Conservation (phyloP, 805 yeast species). For the Yarrowia sp. region DNA sequence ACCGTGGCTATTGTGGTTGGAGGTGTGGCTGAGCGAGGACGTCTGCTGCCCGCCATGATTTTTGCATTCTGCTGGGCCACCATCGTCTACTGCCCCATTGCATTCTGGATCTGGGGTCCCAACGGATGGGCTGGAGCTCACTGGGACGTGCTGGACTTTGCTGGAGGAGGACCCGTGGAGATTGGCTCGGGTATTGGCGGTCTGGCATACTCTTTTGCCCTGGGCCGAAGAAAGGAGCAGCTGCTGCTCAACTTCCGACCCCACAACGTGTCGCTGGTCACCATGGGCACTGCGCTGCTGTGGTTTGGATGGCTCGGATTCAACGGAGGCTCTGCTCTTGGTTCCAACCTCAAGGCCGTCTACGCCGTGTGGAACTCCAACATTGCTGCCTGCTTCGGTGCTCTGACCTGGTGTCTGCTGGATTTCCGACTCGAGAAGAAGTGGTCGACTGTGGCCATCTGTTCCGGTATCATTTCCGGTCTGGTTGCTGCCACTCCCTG, state of each 20-base stretch:
- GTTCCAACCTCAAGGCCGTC: slow-evolving; percentile 78
- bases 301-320: slow-evolving; percentile 98
- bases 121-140: slow-evolving; percentile 85
- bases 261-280: slow-evolving; percentile 88
- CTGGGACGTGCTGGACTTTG: slow-evolving; percentile 93
- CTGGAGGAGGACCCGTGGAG: slow-evolving; percentile 98
- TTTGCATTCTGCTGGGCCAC: slow-evolving; percentile 88
- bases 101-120: slow-evolving; percentile 91
- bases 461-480: slow-evolving; percentile 95
- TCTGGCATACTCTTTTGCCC: slow-evolving; percentile 51
- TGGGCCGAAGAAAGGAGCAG: slow-evolving; percentile 71
- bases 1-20: slow-evolving; percentile 90
- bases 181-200: slow-evolving; percentile 89
- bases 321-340: slow-evolving; percentile 85
- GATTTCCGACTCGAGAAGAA: slow-evolving; percentile 86
- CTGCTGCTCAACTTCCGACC: slow-evolving; percentile 87
- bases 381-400: slow-evolving; percentile 85
- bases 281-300: slow-evolving; percentile 79
- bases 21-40: slow-evolving; percentile 89
- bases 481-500: slow-evolving; percentile 96
- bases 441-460: slow-evolving; percentile 92
- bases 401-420: slow-evolving; percentile 84
- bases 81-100: slow-evolving; percentile 88
- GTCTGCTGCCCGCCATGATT: slow-evolving; percentile 78
- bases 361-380: slow-evolving; percentile 92